A percentile compares a stretch with the other conserved stretches of the same genome.
Evolutionary conservation across 805 yeast species (phyloP).

Genomic region (Isabelozyma pseudorhagii): DNA sequence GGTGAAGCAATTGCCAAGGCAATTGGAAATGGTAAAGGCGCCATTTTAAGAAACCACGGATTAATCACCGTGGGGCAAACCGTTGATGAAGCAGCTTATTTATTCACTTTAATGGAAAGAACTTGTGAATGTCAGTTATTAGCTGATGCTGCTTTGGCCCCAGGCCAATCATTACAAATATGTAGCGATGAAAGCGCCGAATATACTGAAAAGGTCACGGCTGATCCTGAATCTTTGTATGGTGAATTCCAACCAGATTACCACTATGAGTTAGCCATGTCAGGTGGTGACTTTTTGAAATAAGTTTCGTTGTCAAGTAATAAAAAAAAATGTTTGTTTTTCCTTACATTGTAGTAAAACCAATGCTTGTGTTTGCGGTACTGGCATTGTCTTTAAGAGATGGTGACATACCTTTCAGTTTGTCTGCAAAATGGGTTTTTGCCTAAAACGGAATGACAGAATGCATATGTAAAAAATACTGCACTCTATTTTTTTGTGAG

Average conservation of each 20-base stretch:
- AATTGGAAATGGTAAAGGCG: constrained; percentile 28
- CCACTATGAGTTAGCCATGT: constrained; percentile 34
- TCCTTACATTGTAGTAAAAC: too few relatives aligned
- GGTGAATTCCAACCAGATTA: constrained; percentile 72
- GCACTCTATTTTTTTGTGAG: too few relatives aligned
- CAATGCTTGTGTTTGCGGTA: too few relatives aligned
- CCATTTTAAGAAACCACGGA: constrained; percentile 32
- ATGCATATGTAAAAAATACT: too few relatives aligned
- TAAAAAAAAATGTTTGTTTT: too few relatives aligned
- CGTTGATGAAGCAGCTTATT: constrained; percentile 36
- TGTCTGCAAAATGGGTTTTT: too few relatives aligned
- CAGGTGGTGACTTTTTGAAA: constrained; percentile 19
- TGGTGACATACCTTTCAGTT: too few relatives aligned
- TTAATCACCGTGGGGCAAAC: constrained; percentile 32
- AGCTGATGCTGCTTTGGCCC: constrained; percentile 40
- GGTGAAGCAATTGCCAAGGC: constrained; percentile 29
- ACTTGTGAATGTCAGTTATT: constrained; percentile 27
- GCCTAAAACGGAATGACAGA: too few relatives aligned
- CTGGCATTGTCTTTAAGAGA: too few relatives aligned
- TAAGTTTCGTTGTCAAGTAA: constrained; percentile 2
- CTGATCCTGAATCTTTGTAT: constrained; percentile 67
- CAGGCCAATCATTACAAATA: constrained; percentile 36
- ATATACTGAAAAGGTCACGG: constrained; percentile 49
- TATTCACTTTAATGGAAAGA: constrained; percentile 28
- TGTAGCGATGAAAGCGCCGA: constrained; percentile 64